These are phyloP conservation scores for Leccinum uliginosum DNA, from an alignment of 768 basidiomycete species.

Conservation along the genomic window DNA sequence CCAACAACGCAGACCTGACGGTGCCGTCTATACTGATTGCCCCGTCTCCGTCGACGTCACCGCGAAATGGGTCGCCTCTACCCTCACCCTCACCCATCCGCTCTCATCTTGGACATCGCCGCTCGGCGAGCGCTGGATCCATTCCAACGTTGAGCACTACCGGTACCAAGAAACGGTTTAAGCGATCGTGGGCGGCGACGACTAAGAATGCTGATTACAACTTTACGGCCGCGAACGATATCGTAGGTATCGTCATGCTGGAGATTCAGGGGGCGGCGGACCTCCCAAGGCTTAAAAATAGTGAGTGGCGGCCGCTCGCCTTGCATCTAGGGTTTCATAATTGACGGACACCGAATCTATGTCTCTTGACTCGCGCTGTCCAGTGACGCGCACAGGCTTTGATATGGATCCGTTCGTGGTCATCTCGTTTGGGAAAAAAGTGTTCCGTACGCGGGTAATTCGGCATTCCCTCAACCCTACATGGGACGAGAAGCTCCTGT, in stretches of 20 bases:
- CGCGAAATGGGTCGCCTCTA: slow-evolving; percentile 12
- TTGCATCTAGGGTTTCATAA: background rate
- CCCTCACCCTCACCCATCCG: slow-evolving; percentile 27
- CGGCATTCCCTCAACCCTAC: slow-evolving; percentile 80
- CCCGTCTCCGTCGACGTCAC: slow-evolving; percentile 7
- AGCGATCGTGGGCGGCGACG: slow-evolving; percentile 34
- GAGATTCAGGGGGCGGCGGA: slow-evolving; percentile 84
- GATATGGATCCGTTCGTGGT: slow-evolving; percentile 99
- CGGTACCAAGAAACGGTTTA: slow-evolving; percentile 36
- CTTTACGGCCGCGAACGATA: slow-evolving; percentile 70
- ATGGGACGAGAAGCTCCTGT: slow-evolving; percentile 95
- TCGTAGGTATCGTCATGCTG: slow-evolving; percentile 91
- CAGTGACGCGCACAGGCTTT: slow-evolving; percentile 83
- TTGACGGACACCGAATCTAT: background rate
- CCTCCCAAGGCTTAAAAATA: slow-evolving; percentile 81
- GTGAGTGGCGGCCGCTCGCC: slow-evolving; percentile 42
- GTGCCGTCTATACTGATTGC: slow-evolving; percentile 14
- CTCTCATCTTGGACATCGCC: slow-evolving; percentile 25
- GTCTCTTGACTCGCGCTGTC: background rate
- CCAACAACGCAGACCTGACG: background rate
- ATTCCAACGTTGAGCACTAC: slow-evolving; percentile 19
- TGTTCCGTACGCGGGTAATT: slow-evolving; percentile 88
- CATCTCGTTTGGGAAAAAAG: slow-evolving; percentile 94
- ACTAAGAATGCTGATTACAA: slow-evolving; percentile 46
- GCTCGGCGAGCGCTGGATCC: slow-evolving; percentile 30